Conservation (phyloP, 345 rosid species). For the Isatis tinctoria region DNA sequence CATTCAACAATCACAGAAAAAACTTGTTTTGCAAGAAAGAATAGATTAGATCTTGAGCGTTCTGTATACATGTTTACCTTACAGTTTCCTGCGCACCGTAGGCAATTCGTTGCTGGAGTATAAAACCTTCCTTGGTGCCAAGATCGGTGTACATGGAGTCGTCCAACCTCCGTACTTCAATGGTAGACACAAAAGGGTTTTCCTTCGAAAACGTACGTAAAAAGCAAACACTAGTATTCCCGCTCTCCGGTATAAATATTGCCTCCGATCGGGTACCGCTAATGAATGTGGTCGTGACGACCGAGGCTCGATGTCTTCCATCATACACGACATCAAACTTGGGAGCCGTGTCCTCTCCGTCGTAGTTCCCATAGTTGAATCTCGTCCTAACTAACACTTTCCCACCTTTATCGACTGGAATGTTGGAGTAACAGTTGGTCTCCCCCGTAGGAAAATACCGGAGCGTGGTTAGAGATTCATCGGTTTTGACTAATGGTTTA, state of each 20-base stretch:
- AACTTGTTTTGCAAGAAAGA: too few species aligned
- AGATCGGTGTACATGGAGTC: constrained; percentile 21
- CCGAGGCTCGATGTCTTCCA: constrained; percentile 16
- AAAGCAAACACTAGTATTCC: constrained; percentile 10
- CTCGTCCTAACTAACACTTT: constrained; percentile 24
- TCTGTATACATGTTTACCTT: too few species aligned
- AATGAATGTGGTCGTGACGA: neutral
- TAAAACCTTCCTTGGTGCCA: constrained; percentile 19
- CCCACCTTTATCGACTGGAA: constrained; percentile 19
- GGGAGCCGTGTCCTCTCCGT: neutral
- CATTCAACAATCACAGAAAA: too few species aligned
- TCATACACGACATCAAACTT: constrained; percentile 21
- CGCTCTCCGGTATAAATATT: constrained; percentile 6
- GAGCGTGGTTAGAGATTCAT: constrained; percentile 4
- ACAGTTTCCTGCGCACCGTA: too few species aligned
- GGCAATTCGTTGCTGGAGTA: constrained; percentile 10
- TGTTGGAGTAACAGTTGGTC: constrained; percentile 23
- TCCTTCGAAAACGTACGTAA: constrained; percentile 3
- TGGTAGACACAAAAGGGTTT: constrained; percentile 15
- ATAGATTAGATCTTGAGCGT: too few species aligned
- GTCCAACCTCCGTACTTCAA: constrained; percentile 25
- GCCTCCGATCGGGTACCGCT: neutral
- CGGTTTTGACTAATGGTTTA: neutral
- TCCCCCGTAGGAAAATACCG: constrained; percentile 20
- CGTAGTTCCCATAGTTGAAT: constrained; percentile 21